These are phyloP conservation scores for Aphanocladium album DNA, from an alignment of 2,329 filamentous ascomycete species.

Conservation along the genomic window DNA sequence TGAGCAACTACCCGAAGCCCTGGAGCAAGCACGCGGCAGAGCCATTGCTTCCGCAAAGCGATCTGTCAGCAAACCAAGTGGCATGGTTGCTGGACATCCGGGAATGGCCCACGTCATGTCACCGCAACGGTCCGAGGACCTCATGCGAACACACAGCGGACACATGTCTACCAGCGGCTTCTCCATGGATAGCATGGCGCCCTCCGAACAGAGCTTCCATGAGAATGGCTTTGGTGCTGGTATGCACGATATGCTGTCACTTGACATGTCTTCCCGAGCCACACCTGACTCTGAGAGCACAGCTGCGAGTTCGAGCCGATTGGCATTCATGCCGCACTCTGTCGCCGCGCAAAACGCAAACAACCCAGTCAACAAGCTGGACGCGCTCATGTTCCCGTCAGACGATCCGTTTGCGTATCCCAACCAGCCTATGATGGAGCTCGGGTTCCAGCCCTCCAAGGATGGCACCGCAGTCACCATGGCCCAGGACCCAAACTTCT, in stretches of 20 bases:
- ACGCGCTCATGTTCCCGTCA: constrained; percentile 75
- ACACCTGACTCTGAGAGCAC: constrained; percentile 41
- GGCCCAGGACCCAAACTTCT: constrained; percentile 40
- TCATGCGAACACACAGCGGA: constrained; percentile 26
- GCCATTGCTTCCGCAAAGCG: constrained; percentile 19
- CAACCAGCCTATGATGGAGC: constrained; percentile 65
- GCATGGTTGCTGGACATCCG: constrained; percentile 29
- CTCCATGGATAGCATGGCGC: constrained; percentile 31
- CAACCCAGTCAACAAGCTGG: constrained; percentile 61
- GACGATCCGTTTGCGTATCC: constrained; percentile 76
- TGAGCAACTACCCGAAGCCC: constrained; percentile 69
- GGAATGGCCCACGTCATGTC: constrained; percentile 27
- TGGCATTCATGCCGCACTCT: constrained; percentile 27
- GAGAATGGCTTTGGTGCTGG: constrained; percentile 31
- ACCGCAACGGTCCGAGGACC: constrained; percentile 30
- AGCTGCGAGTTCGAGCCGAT: constrained; percentile 34
- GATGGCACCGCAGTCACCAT: constrained; percentile 28
- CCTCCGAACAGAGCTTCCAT: constrained; percentile 27
- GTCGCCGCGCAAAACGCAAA: constrained; percentile 26
- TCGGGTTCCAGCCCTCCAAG: constrained; percentile 37
- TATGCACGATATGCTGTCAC: constrained; percentile 40
- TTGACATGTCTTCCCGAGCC: constrained; percentile 40
- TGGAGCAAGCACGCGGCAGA: constrained; percentile 48
- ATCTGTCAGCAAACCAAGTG: constrained; percentile 24
- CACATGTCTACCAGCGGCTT: constrained; percentile 21